Conservation (phyloP, 148 eudicot species). For the Camellia granthamiana region DNA sequence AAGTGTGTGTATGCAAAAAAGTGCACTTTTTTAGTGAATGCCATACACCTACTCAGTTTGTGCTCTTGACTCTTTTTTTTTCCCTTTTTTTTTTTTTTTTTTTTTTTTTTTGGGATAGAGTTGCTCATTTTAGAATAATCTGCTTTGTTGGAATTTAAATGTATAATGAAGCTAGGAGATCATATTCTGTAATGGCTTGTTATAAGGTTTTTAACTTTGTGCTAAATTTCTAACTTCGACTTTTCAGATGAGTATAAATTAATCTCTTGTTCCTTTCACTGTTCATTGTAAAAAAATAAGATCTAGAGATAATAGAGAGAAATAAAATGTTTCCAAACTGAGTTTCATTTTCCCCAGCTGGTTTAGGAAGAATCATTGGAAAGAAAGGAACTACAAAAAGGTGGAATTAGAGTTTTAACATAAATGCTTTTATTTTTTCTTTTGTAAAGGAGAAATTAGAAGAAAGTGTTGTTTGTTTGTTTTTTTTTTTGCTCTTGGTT, state of each 20-base stretch:
- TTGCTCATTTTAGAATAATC: too few relatives aligned
- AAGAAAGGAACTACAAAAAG: too few relatives aligned
- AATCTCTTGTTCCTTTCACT: background rate
- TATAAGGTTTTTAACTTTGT: background rate
- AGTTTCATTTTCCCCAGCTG: too few relatives aligned
- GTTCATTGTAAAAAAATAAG: background rate
- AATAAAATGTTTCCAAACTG: too few relatives aligned
- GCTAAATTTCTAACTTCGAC: background rate
- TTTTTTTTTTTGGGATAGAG: too few relatives aligned
- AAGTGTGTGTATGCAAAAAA: too few relatives aligned
- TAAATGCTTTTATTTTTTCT: background rate
- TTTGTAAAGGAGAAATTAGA: background rate
- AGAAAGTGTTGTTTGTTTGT: background rate
- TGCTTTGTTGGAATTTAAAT: background rate
- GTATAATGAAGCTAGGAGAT: background rate
- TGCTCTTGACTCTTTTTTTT: background rate
- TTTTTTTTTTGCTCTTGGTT: background rate
- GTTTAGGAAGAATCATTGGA: background rate
- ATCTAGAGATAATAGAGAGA: background rate
- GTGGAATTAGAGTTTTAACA: background rate
- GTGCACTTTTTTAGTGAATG: too few relatives aligned
- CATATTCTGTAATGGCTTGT: background rate
- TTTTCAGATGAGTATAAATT: background rate
- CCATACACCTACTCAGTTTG: background rate
- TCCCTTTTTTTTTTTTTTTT: background rate